Evolutionary conservation across 1,284 basidiomycete species (phyloP), one percentile per base, ranked within the genome.

Genomic region (Moesziomyces sp.): DNA sequence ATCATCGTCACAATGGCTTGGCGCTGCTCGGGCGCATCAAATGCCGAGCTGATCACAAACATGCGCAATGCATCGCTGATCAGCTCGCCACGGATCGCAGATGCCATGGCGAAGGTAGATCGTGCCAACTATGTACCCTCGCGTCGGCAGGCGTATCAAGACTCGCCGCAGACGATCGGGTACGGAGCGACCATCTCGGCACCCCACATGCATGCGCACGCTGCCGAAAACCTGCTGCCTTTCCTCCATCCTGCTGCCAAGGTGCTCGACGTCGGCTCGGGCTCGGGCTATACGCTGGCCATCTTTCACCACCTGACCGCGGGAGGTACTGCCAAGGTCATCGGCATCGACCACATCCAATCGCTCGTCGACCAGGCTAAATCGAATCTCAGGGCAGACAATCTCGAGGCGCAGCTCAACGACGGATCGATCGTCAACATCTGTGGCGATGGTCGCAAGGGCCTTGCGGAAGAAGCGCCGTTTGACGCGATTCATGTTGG

Each of bases 401-500:
- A 92, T 0, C 85, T 92, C 1, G 87, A 86, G 0, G 69, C 84
- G 1, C 88, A 87, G 0, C 47, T 93, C 28, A 86, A 89, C 2
- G 80, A 84, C 53, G 89, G 96, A 42, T 84, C 88, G 45, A 86
- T 96, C 63, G 80, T 94, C 1, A 85, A 85, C 0, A 8, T 68
- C 0, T 64, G 53, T 21, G 93, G 92, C 0, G 96, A 98, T 83
- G 95, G 95, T 2, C 87, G 95, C 59, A 81, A 89, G 79, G 78
- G 84, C 23, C 58, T 74, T 18, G 42, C 52, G 28, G 0, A 8
- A 1, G 56, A 71, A 88, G 93, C 89, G 0, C 93, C 93, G 0
- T 97, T 91, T 83, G 89, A 93, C 73, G 91, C 90, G 0, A 98
- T 98, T 49, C 96, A 99, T 78, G 96, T 98, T 21, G 96, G 96